A percentile compares a stretch with the other conserved stretches of the same genome.
phyloP scores from a whole-genome alignment of 495 filamentous ascomycete genomes.

The Aspergillus avenaceus region DNA sequence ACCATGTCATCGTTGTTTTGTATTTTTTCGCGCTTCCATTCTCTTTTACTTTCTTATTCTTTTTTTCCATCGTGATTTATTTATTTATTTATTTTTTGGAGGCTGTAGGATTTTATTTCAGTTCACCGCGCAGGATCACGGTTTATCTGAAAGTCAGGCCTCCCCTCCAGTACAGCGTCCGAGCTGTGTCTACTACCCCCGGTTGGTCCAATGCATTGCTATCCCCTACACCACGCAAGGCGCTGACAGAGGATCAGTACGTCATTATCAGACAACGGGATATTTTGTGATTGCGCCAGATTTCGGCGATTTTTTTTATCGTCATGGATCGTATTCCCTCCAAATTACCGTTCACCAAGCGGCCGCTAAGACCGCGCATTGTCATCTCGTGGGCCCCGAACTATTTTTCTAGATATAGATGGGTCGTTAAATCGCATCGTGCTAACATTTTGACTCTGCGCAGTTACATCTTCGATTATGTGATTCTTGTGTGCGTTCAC shows the following conservation, averaged over 20 bases:
- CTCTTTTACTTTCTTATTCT: neutral
- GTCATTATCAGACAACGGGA: neutral
- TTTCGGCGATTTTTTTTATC: neutral
- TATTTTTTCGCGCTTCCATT: neutral
- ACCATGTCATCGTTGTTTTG: neutral
- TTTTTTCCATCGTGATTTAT: neutral
- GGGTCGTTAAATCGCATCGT: slow-evolving; percentile 6
- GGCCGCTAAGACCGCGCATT: slow-evolving; percentile 43
- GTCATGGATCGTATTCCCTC: slow-evolving; percentile 34
- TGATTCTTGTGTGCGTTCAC: slow-evolving; percentile 55
- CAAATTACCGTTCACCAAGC: slow-evolving; percentile 52
- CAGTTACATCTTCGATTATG: slow-evolving; percentile 67
- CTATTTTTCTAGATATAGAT: neutral
- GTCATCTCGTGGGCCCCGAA: slow-evolving; percentile 47
- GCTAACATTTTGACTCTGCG: neutral
- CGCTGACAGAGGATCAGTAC: neutral
- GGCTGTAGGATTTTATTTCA: neutral
- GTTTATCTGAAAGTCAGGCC: neutral
- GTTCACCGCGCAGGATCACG: slow-evolving; percentile 8
- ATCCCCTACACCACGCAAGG: neutral
- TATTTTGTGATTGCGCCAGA: neutral
- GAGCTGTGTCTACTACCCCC: neutral
- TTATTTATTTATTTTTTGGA: neutral
- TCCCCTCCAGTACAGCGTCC: neutral
- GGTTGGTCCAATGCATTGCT: neutral